Evolutionary conservation across 352 stramenopile genomes (phyloP).

Genomic region (Elongisporangium undulatum): DNA sequence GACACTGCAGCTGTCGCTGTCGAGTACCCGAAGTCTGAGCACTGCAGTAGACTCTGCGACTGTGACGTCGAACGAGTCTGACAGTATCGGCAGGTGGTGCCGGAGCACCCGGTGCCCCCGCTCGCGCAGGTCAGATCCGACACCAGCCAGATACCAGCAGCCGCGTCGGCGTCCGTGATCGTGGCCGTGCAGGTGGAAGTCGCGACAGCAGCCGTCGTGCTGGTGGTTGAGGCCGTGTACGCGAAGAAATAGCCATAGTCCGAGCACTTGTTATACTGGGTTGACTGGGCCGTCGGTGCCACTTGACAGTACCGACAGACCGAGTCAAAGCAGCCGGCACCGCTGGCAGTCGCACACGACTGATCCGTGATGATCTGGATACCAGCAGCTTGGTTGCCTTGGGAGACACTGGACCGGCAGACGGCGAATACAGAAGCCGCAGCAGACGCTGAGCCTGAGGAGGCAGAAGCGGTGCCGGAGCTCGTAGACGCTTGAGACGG

Average conservation of each 20-base stretch:
- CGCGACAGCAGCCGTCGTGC: not conserved
- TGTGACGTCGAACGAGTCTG: slow-evolving; percentile 26
- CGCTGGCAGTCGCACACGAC: slow-evolving; percentile 13
- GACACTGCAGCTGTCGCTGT: not conserved
- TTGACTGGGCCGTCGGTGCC: slow-evolving; percentile 3
- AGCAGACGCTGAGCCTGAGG: not conserved
- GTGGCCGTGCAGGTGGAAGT: not conserved
- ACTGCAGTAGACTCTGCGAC: slow-evolving; percentile 23
- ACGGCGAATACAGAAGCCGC: not conserved
- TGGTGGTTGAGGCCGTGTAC: not conserved
- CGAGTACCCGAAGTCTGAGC: not conserved
- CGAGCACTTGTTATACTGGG: slow-evolving; percentile 10
- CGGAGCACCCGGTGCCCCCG: slow-evolving; percentile 32
- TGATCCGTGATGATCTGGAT: slow-evolving; percentile 24
- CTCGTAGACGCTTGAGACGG: no score
- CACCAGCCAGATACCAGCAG: not conserved
- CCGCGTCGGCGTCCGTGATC: not conserved
- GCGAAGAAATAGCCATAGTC: not conserved
- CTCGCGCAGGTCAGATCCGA: slow-evolving; percentile 11
- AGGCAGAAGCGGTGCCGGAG: no score
- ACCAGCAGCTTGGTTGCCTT: slow-evolving; percentile 22
- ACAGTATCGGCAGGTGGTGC: slow-evolving; percentile 29
- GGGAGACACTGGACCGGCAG: slow-evolving; percentile 9
- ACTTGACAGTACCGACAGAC: slow-evolving; percentile 26
- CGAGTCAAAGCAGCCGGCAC: slow-evolving; percentile 25